Percentiles rank a stretch among this genome's conserved stretches.
Evolutionary conservation across 306 rosid genomes (phyloP).

Genomic region (Castanea crenata): DNA sequence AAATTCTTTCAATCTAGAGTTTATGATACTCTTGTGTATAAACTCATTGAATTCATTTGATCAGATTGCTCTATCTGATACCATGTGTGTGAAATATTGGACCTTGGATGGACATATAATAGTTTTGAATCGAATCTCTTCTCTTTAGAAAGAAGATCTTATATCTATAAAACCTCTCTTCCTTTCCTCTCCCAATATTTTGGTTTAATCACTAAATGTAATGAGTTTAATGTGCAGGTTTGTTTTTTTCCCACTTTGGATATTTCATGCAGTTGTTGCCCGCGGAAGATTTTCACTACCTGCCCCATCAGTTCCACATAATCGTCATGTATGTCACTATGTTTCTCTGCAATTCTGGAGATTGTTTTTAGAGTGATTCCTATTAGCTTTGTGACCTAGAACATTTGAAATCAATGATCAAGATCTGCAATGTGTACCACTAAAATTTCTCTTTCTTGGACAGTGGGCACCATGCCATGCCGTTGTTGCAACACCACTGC

Average conservation of each 20-base stretch:
- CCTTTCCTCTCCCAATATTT: background rate
- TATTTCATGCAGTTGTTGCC: constrained; percentile 86
- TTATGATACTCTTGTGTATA: background rate
- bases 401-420: background rate
- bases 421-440: constrained; percentile 2
- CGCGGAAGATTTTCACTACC: constrained; percentile 99
- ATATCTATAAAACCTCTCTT: no score
- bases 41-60: background rate
- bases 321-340: constrained; percentile 66
- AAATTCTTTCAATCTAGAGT: background rate
- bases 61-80: background rate
- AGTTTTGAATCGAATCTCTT: no score
- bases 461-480: constrained; percentile 99
- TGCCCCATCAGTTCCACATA: constrained; percentile 94
- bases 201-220: constrained; percentile 18
- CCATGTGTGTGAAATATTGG: no score
- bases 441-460: constrained; percentile 42
- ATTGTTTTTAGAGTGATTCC: constrained; percentile 11
- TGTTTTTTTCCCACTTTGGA: constrained; percentile 86
- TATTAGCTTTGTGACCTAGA: background rate
- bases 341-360: constrained; percentile 18
- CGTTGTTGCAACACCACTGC: constrained; percentile 85
- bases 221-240: constrained; percentile 50
- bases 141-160: no score
- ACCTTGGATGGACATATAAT: no score